These are phyloP conservation scores for Camellia granthamiana DNA, from an alignment of 148 eudicot species.

Conservation along the genomic window DNA sequence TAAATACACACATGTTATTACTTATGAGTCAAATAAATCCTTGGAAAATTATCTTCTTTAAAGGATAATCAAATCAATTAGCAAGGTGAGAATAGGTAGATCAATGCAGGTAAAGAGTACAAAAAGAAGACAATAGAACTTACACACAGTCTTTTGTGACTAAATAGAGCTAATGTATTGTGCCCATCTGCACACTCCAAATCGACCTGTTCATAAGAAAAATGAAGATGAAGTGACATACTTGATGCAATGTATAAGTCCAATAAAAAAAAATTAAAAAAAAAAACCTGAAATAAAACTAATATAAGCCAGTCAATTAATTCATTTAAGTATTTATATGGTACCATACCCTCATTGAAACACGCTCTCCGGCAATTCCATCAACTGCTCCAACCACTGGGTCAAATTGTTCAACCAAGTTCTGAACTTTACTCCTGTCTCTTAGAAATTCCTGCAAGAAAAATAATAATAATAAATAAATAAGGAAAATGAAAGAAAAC, in stretches of 20 bases:
- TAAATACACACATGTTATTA: no score
- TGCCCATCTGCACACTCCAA: constrained; percentile 19
- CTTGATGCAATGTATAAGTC: neutral
- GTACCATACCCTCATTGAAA: constrained; percentile 80
- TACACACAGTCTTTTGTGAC: constrained; percentile 75
- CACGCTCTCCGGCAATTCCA: constrained; percentile 76
- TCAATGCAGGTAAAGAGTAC: no score
- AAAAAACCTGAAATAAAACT: neutral
- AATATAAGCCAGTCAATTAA: neutral
- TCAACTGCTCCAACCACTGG: constrained; percentile 79
- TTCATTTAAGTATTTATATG: neutral
- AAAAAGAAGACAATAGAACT: constrained; percentile 34
- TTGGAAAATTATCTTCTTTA: neutral
- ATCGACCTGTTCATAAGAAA: constrained; percentile 62
- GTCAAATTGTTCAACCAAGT: constrained; percentile 71
- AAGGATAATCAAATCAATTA: no score
- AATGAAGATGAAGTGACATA: no score
- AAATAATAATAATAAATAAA: no score
- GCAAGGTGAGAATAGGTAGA: no score
- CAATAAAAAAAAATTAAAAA: neutral
- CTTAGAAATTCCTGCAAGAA: constrained; percentile 68
- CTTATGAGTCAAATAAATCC: no score
- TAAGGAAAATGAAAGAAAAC: no score
- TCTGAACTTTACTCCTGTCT: constrained; percentile 20
- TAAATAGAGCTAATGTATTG: constrained; percentile 66